These are phyloP conservation scores for Podaxis pistillaris DNA, from an alignment of 768 basidiomycete genomes.

Conservation along the genomic window DNA sequence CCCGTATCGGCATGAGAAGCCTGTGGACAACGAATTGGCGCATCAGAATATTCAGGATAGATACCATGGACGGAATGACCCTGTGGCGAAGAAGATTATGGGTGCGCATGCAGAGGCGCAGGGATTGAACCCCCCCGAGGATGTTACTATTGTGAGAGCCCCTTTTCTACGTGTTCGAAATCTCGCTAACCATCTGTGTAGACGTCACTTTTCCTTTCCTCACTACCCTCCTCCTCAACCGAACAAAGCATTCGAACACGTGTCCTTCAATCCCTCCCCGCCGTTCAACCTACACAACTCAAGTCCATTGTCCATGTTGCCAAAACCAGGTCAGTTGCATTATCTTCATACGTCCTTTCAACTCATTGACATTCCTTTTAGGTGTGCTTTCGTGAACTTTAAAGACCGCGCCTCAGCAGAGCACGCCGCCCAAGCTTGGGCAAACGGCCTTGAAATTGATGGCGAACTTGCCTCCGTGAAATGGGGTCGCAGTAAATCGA, in stretches of 20 bases:
- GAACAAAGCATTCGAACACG: constrained; percentile 74
- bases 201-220: constrained; percentile 86
- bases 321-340: constrained; percentile 63
- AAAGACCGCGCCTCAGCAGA: constrained; percentile 81
- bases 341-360: not conserved
- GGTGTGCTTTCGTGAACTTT: constrained; percentile 97
- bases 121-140: constrained; percentile 89
- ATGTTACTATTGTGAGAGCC: constrained; percentile 72
- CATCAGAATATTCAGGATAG: constrained; percentile 95
- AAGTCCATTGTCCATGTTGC: constrained; percentile 85
- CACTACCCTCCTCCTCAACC: constrained; percentile 66
- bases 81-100: constrained; percentile 91
- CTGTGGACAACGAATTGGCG: constrained; percentile 75
- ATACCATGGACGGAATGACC: constrained; percentile 90
- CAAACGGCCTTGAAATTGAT: constrained; percentile 87
- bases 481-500: constrained; percentile 81
- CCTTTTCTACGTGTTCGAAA: not conserved
- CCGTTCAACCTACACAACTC: constrained; percentile 59
- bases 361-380: constrained; percentile 23
- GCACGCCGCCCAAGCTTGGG: constrained; percentile 82
- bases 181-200: constrained; percentile 25
- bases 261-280: constrained; percentile 67
- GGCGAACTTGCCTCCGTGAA: constrained; percentile 71
- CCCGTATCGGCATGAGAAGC: constrained; percentile 94
- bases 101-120: constrained; percentile 72